A percentile compares a stretch with the other conserved stretches of the same genome.
Evolutionary conservation across 2,329 filamentous ascomycete species (phyloP).

Genomic region (Fusarium sp.): DNA sequence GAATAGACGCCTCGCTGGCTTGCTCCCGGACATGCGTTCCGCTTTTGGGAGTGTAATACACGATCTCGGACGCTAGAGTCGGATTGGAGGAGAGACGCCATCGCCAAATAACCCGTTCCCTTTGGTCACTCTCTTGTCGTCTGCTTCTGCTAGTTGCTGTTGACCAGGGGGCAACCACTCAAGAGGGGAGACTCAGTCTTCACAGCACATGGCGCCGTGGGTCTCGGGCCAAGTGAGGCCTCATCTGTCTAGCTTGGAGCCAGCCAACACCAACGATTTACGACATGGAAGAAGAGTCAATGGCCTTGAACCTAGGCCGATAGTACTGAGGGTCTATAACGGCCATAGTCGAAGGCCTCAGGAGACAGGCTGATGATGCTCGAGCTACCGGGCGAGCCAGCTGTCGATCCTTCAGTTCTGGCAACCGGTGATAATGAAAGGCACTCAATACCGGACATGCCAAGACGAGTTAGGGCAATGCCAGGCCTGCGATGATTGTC

Average conservation of each 20-base stretch:
- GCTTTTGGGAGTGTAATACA: slow-evolving; percentile 3
- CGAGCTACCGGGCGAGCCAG: background rate
- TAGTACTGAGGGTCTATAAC: background rate
- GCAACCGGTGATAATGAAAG: background rate
- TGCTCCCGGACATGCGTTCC: slow-evolving; percentile 6
- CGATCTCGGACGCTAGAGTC: background rate
- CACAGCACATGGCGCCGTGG: background rate
- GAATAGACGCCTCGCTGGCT: slow-evolving; percentile 8
- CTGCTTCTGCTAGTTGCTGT: slow-evolving; percentile 1
- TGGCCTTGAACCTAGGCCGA: background rate
- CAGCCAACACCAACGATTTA: background rate
- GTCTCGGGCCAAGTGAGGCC: slow-evolving; percentile 4
- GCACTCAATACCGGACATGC: slow-evolving; percentile 7
- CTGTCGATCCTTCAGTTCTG: slow-evolving; percentile 2
- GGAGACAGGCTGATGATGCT: slow-evolving; percentile 1
- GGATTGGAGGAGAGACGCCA: slow-evolving; percentile 1
- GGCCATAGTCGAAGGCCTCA: background rate
- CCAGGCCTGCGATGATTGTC: slow-evolving; percentile 22
- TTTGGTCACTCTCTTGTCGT: background rate
- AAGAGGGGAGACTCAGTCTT: background rate
- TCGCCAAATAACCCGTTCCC: slow-evolving; percentile 1
- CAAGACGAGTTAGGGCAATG: slow-evolving; percentile 3
- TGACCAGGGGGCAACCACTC: background rate
- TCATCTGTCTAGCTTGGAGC: slow-evolving; percentile 1
- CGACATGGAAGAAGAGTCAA: background rate